Conservation (phyloP, 2,329 filamentous ascomycete species). For the Clonostachys rosea region DNA sequence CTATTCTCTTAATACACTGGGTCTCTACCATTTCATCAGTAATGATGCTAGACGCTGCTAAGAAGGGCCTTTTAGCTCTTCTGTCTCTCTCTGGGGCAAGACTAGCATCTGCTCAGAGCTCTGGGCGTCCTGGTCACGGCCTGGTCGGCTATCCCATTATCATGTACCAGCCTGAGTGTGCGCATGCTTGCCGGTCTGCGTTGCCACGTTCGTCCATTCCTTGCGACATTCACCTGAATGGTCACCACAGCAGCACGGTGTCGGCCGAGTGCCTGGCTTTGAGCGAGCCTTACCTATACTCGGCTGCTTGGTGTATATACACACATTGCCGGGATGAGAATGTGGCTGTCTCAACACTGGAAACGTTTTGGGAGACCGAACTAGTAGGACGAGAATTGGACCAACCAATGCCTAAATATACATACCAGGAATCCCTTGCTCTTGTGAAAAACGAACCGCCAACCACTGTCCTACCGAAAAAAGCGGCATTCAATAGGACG, state of each 20-base stretch:
- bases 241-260: slow-evolving; percentile 1
- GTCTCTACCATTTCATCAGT: too few relatives aligned
- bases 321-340: slow-evolving; percentile 4
- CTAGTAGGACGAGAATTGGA: slow-evolving; percentile 4
- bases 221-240: slow-evolving; percentile 2
- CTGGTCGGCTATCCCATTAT: slow-evolving; percentile 16
- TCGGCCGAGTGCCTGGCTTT: slow-evolving; percentile 8
- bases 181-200: slow-evolving; percentile 51
- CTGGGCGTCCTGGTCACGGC: slow-evolving; percentile 6
- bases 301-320: slow-evolving; percentile 12
- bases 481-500: slow-evolving; percentile 3
- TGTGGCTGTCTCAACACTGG: slow-evolving; percentile 4
- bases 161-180: slow-evolving; percentile 64
- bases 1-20: too few relatives aligned
- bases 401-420: slow-evolving; percentile 6
- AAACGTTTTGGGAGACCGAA: slow-evolving; percentile 10
- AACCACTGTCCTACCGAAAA: slow-evolving; percentile 1
- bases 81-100: too few relatives aligned
- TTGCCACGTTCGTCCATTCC: slow-evolving; percentile 5
- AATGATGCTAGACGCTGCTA: too few relatives aligned
- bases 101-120: neutral
- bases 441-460: neutral
- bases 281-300: slow-evolving; percentile 10
- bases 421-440: slow-evolving; percentile 6
- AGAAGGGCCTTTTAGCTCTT: too few relatives aligned